Evolutionary conservation across 352 stramenopile genomes (phyloP), one percentile per base, ranked within the genome.

Genomic region (Aphanomyces stellatus): DNA sequence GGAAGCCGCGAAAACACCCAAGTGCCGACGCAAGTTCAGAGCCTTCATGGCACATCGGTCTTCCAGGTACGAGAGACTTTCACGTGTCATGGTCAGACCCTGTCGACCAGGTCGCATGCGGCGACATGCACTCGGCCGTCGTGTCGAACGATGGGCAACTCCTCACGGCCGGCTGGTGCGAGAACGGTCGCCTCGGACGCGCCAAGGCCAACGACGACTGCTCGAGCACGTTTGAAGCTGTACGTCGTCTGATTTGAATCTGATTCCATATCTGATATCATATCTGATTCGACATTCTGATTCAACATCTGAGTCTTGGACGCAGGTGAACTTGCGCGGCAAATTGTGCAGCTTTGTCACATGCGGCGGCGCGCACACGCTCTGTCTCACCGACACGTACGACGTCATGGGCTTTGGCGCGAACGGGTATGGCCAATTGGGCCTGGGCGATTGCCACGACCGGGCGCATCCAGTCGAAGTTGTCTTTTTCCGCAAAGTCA

Each of bases 401-500:
- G 64, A 73, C 1, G 60, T 91, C 0, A 73, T 77, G 5, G 77
- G 73, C 4, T 91, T 91, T 59, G 82, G 81, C 2, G 79, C 64
- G 70, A 91, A 90, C 68, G 53, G 51, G 19, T 80, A 71, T 35
- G 82, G 82, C 0, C 81, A 91, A 62, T 64, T 91, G 2, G 82
- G 81, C 7, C 33, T 91, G 2, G 82, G 82, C 19, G 79, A 90
- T 69, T 78, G 78, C 35, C 74, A 76, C 17, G 69, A 85, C 55
- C 79, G 81, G 11, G 46, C 56, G 17, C 28, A 62, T 19, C 82
- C 82, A 0, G 78, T 74, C 0, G 48, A 43, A 5, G 67, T 90
- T 4, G 34, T 72, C n/a, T 91, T 88, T 59, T 91, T 91, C 71
- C 75, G 74, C 33, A 57, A 57, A 6, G 57, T 76, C 25, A 41